phyloP scores from a whole-genome alignment of 257 asterid genomes.

The Catharanthus roseus region DNA sequence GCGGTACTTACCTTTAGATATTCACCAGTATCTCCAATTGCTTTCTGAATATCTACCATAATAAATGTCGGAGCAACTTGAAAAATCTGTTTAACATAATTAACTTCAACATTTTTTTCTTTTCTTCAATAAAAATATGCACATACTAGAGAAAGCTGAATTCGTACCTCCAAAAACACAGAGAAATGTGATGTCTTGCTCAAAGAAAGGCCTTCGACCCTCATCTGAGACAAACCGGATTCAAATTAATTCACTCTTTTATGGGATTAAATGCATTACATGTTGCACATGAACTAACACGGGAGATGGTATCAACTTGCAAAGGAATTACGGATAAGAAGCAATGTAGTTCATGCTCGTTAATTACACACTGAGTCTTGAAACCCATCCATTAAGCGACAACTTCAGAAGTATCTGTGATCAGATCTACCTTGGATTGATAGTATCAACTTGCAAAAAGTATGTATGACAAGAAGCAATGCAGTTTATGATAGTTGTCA shows the following conservation, averaged over 20 bases:
- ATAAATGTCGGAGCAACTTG: constrained; percentile 83
- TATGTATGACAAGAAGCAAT: background rate
- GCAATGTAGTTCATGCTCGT: background rate
- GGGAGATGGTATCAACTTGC: background rate
- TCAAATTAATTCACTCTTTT: background rate
- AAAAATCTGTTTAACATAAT: constrained; percentile 47
- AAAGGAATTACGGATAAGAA: background rate
- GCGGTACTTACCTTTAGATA: constrained; percentile 32
- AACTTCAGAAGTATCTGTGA: constrained; percentile 43
- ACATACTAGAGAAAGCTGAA: background rate
- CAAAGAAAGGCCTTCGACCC: constrained; percentile 88
- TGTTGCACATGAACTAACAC: background rate
- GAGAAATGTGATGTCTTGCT: constrained; percentile 83
- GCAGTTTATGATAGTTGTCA: background rate
- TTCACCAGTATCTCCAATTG: constrained; percentile 83
- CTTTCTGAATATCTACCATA: constrained; percentile 96
- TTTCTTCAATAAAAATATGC: constrained; percentile 1
- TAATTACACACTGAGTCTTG: constrained; percentile 75
- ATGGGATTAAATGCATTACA: background rate
- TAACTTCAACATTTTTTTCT: constrained; percentile 3
- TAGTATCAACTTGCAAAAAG: background rate
- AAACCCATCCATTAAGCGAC: constrained; percentile 92
- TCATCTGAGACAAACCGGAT: constrained; percentile 51
- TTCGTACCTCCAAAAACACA: constrained; percentile 71
- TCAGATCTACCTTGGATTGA: background rate